A percentile compares a stretch with the other conserved stretches of the same genome.
Evolutionary conservation across 1,139 yeast genomes (phyloP).

Genomic region (Saccharomyces hybrid): DNA sequence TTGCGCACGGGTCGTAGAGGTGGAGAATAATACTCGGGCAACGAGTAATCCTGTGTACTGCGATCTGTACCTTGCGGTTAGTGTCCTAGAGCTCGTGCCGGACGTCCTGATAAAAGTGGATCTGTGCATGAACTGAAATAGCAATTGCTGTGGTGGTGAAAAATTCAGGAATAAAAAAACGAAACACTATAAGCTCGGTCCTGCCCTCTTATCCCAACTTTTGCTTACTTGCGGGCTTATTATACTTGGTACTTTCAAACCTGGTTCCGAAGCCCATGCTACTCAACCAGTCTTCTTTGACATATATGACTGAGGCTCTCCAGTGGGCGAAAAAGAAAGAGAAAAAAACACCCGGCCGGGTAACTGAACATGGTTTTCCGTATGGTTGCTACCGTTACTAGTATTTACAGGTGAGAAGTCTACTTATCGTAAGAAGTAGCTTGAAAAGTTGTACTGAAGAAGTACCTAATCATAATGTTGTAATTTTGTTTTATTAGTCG

Average conservation of each 20-base stretch:
- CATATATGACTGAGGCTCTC: background rate
- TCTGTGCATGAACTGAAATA: background rate
- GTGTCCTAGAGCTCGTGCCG: background rate
- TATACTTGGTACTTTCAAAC: background rate
- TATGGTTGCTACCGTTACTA: background rate
- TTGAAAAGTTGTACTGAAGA: too few species aligned
- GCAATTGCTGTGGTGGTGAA: background rate
- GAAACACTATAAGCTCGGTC: background rate
- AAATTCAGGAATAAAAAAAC: background rate
- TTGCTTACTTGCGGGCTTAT: background rate
- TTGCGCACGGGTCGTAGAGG: background rate
- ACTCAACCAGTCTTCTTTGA: background rate
- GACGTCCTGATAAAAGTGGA: background rate
- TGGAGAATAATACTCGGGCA: background rate
- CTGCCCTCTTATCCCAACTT: background rate
- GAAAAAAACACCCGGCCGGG: background rate
- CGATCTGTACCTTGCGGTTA: background rate
- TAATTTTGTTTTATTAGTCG: too few species aligned
- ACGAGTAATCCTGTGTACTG: background rate
- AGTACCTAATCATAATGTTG: too few species aligned
- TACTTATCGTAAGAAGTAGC: too few species aligned
- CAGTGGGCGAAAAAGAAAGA: slow-evolving; percentile 1
- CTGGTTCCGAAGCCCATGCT: background rate
- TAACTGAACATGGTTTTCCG: background rate
- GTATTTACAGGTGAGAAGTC: background rate